A percentile compares a stretch with the other conserved stretches of the same genome.
phyloP scores from a whole-genome alignment of 148 eudicot species.

The Vaccinium vitisidaea region DNA sequence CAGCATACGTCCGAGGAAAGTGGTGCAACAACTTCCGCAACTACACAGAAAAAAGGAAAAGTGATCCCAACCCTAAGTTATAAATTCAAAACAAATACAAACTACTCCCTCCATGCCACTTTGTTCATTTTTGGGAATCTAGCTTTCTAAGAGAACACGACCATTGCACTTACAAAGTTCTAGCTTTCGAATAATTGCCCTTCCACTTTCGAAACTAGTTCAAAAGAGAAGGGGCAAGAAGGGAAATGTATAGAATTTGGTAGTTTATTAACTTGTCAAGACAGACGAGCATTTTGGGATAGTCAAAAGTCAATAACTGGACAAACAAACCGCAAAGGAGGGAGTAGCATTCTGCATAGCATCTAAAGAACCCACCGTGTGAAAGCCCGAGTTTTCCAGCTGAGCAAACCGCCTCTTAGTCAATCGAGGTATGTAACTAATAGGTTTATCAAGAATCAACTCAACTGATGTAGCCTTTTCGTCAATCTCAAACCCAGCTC shows the following conservation, averaged over 20 bases:
- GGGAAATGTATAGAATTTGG: neutral
- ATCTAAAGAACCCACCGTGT: conserved; percentile 59
- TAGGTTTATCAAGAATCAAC: conserved; percentile 59
- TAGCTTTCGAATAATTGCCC: neutral
- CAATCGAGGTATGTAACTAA: conserved; percentile 60
- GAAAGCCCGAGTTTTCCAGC: conserved; percentile 70
- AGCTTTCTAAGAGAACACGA: neutral
- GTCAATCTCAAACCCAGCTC: conserved; percentile 21
- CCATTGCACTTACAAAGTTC: neutral
- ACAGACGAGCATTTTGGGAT: neutral
- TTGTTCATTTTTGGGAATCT: neutral
- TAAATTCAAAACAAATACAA: conserved; percentile 3
- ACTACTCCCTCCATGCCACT: neutral
- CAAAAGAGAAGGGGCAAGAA: neutral
- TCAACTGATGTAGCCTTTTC: conserved; percentile 31
- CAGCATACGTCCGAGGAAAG: conserved; percentile 97
- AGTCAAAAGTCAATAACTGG: neutral
- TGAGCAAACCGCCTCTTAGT: conserved; percentile 55
- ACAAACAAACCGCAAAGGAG: neutral
- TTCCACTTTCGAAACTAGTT: neutral
- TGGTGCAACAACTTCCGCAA: conserved; percentile 85
- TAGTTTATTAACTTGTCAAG: neutral
- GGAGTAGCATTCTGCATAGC: neutral
- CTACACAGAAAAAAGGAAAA: conserved; percentile 46
- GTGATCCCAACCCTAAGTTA: conserved; percentile 14